Evolutionary conservation across 345 rosid genomes (phyloP).

Genomic region (Eucalyptus coolabah): DNA sequence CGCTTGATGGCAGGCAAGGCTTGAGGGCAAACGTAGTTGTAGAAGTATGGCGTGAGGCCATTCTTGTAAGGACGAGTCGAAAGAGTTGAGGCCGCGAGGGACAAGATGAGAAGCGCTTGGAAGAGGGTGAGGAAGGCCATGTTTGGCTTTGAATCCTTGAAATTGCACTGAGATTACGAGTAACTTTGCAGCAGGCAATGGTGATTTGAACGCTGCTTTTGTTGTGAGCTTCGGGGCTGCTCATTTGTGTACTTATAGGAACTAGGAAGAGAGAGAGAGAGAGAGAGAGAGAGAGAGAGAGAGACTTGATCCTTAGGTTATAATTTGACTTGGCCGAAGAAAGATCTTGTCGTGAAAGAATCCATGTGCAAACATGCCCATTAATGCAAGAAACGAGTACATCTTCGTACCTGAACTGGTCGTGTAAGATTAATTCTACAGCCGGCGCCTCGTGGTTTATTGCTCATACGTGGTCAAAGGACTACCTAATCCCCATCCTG

Average conservation of each 20-base stretch:
- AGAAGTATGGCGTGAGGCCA: constrained; percentile 30
- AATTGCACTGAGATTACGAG: not conserved
- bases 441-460: not conserved
- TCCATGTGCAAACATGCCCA: not conserved
- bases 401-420: not conserved
- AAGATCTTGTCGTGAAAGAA: not conserved
- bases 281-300: too few species aligned
- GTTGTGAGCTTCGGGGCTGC: not conserved
- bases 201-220: not conserved
- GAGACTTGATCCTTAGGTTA: not conserved
- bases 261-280: not conserved
- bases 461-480: not conserved
- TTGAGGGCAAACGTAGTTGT: constrained; percentile 35
- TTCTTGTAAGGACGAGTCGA: not conserved
- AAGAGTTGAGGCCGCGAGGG: not conserved
- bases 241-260: not conserved
- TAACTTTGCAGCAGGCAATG: not conserved
- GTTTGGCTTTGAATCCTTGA: not conserved
- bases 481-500: not conserved
- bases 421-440: too few species aligned
- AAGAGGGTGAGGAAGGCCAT: not conserved
- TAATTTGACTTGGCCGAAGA: not conserved
- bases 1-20: constrained; percentile 20
- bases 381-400: not conserved
- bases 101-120: not conserved